phyloP scores from a whole-genome alignment of 2,329 filamentous ascomycete genomes.

The Ampelomyces quisqualis region DNA sequence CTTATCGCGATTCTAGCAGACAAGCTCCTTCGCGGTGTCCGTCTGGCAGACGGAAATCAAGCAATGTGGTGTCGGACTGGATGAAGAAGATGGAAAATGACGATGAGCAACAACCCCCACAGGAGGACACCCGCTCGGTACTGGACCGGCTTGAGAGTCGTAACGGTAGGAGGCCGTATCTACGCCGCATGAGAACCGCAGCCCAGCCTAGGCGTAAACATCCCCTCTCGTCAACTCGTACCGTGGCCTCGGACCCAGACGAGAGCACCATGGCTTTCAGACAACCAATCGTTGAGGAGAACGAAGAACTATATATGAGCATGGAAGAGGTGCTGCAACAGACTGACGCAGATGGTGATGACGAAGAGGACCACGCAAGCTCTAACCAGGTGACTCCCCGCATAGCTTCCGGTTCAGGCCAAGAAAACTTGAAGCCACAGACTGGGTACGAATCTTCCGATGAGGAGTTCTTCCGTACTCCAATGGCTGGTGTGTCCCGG shows the following conservation, averaged over 20 bases:
- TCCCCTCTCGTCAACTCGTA: slow-evolving; percentile 54
- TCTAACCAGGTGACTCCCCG: slow-evolving; percentile 27
- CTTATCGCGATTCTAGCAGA: slow-evolving; percentile 60
- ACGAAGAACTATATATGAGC: slow-evolving; percentile 43
- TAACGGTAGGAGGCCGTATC: slow-evolving; percentile 52
- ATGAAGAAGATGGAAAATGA: slow-evolving; percentile 70
- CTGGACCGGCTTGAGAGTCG: slow-evolving; percentile 59
- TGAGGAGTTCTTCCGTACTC: slow-evolving; percentile 49
- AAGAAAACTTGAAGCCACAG: slow-evolving; percentile 30
- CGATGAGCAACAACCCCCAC: slow-evolving; percentile 62
- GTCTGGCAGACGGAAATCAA: slow-evolving; percentile 67
- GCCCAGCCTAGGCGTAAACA: slow-evolving; percentile 44
- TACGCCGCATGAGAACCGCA: slow-evolving; percentile 53
- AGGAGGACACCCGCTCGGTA: slow-evolving; percentile 61
- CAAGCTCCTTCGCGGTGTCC: slow-evolving; percentile 37
- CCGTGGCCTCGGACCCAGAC: slow-evolving; percentile 60
- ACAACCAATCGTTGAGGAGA: slow-evolving; percentile 48
- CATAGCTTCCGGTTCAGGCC: slow-evolving; percentile 19
- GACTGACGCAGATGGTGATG: slow-evolving; percentile 84
- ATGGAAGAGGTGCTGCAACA: slow-evolving; percentile 56
- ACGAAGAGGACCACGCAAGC: slow-evolving; percentile 61
- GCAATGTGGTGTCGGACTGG: slow-evolving; percentile 83
- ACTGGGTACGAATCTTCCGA: slow-evolving; percentile 40
- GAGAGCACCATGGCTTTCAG: slow-evolving; percentile 37
- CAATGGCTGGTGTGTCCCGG: slow-evolving; percentile 37